Evolutionary conservation across 2,329 filamentous ascomycete genomes (phyloP).

Genomic region (Mycogone perniciosa): DNA sequence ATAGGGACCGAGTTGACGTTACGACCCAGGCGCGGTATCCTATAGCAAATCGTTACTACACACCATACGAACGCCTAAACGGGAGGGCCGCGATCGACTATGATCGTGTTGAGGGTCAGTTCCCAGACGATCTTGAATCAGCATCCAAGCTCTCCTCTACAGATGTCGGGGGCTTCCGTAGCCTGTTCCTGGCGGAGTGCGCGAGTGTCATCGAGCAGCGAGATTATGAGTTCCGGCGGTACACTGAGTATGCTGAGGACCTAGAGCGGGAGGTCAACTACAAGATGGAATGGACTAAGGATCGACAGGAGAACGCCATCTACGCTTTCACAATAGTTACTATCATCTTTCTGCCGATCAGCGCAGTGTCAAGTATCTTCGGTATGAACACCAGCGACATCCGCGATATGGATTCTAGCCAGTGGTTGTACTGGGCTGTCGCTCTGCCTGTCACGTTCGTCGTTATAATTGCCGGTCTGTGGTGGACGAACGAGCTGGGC

Average conservation of each 20-base stretch:
- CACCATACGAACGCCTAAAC: neutral
- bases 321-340: constrained; percentile 46
- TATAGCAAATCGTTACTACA: neutral
- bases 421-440: constrained; percentile 46
- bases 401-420: constrained; percentile 40
- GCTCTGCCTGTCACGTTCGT: constrained; percentile 40
- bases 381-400: constrained; percentile 49
- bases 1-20: constrained; percentile 10
- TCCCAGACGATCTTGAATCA: constrained; percentile 22
- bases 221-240: constrained; percentile 27
- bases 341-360: constrained; percentile 42
- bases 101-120: constrained; percentile 17
- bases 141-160: constrained; percentile 31
- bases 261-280: constrained; percentile 26
- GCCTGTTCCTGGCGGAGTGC: constrained; percentile 35
- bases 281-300: constrained; percentile 35
- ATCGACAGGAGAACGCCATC: constrained; percentile 41
- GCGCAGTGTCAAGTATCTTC: constrained; percentile 42
- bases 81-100: constrained; percentile 17
- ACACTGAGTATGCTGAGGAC: constrained; percentile 25
- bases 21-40: neutral
- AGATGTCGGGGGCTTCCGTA: constrained; percentile 31
- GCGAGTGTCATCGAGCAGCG: constrained; percentile 31
- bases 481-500: constrained; percentile 38
- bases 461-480: constrained; percentile 33